Conservation (phyloP, 805 yeast genomes). For the Cyberlindnera nakhonratchasimensis region DNA sequence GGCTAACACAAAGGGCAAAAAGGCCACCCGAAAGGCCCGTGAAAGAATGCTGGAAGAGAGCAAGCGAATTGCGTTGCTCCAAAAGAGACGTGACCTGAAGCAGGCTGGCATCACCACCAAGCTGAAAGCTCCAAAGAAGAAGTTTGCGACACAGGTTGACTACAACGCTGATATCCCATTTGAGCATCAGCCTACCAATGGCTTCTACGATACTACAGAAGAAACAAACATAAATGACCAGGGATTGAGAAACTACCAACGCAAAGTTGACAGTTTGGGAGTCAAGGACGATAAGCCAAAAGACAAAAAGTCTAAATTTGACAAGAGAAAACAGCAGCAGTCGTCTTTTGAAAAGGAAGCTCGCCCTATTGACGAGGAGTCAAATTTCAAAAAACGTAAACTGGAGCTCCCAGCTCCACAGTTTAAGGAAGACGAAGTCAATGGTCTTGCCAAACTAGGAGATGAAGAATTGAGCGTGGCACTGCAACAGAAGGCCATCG, state of each 20-base stretch:
- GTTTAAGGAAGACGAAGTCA: constrained; percentile 15
- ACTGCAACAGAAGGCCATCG: constrained; percentile 10
- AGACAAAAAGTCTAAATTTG: constrained; percentile 31
- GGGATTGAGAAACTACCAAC: constrained; percentile 41
- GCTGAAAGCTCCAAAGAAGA: constrained; percentile 49
- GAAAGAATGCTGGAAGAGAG: constrained; percentile 82
- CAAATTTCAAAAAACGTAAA: constrained; percentile 18
- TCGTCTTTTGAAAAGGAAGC: constrained; percentile 22
- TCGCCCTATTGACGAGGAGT: constrained; percentile 5
- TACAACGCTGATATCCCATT: constrained; percentile 81
- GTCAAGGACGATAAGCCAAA: constrained; percentile 34
- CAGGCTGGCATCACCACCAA: constrained; percentile 66
- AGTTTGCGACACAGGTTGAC: constrained; percentile 62
- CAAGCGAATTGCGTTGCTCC: constrained; percentile 67
- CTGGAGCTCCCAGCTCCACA: constrained; percentile 37
- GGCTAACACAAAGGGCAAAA: constrained; percentile 90
- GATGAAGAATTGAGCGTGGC: constrained; percentile 12
- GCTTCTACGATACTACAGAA: constrained; percentile 63
- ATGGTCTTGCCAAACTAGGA: constrained; percentile 16
- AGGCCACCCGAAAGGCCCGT: constrained; percentile 85
- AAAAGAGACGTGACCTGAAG: constrained; percentile 76
- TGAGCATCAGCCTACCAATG: constrained; percentile 64
- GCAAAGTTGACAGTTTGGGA: constrained; percentile 42
- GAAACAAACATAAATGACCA: constrained; percentile 46
- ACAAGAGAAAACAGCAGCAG: constrained; percentile 22